Percentiles rank a stretch among this genome's conserved stretches.
These are phyloP conservation scores for Geotrichum fermentans DNA, from an alignment of 1,139 yeast species.

Conservation along the genomic window DNA sequence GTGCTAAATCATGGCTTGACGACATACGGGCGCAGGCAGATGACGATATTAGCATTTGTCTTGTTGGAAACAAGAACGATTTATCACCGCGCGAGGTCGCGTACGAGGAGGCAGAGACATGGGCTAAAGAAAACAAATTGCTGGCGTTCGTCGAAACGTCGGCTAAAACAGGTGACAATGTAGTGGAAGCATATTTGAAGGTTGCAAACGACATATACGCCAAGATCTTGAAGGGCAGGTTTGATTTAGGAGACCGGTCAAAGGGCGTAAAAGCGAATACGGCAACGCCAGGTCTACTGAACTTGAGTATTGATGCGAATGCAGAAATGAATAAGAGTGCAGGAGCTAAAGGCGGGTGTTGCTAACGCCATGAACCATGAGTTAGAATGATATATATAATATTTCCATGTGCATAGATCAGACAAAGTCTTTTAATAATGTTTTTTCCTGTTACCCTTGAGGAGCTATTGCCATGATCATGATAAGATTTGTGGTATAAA, in stretches of 20 bases:
- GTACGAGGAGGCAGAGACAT: constrained; percentile 74
- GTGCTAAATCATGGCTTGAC: constrained; percentile 46
- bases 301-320: constrained; percentile 25
- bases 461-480: too few relatives aligned
- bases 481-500: too few relatives aligned
- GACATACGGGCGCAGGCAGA: constrained; percentile 83
- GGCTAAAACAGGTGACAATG: constrained; percentile 84
- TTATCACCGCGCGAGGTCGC: constrained; percentile 45
- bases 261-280: constrained; percentile 32
- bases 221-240: constrained; percentile 35
- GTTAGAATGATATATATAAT: not conserved
- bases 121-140: constrained; percentile 77
- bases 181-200: constrained; percentile 80
- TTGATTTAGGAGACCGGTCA: constrained; percentile 32
- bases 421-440: not conserved
- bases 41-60: constrained; percentile 72
- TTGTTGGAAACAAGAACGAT: constrained; percentile 87
- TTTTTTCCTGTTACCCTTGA: not conserved
- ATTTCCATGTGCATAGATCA: not conserved
- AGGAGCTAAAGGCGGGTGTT: not conserved
- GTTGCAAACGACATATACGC: constrained; percentile 63
- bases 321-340: constrained; percentile 9
- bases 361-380: not conserved
- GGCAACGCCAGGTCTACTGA: constrained; percentile 24
- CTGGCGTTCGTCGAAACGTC: constrained; percentile 91